Evolutionary conservation across 805 yeast genomes (phyloP), one percentile per base, ranked within the genome.

Genomic region (Ogataea kodamae): DNA sequence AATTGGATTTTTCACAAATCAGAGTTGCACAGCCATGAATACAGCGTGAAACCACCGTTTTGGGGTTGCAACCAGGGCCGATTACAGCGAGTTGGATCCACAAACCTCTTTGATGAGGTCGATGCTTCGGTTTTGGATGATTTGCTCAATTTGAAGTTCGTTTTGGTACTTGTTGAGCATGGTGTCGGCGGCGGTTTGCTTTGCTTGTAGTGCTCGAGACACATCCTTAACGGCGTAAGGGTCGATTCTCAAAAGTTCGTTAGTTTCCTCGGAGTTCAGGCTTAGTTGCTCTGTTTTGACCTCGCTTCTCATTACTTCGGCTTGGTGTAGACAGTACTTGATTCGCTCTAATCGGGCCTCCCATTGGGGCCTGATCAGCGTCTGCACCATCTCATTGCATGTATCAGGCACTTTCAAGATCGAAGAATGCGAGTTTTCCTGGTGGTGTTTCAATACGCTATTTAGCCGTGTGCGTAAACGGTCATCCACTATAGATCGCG

Each of bases 181-280:
- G 5, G 42, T 42, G n/a, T 52, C 48, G 31, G 59, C 57, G 10
- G 55, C 51, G 2, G 15, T 29, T 26, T 54, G 60, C 25, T 55
- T 55, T 4, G 44, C 37, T 11, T 59, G 59, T 11, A 55, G 50
- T 12, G 52, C 50, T 6, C 56, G 57, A 14, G 54, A 41, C 5
- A 55, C 24, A 27, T 70, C 72, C 31, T 67, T 61, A 8, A 62
- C 57, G 3, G 72, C 72, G 43, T 75, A 75, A 1, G 81, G 79
- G 46, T 75, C 78, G 5, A 69, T 43, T 18, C 74, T 57, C 55
- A 25, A 54, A 43, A 42, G 31, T 19, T 40, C 43, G 43, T 37
- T 49, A 19, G 40, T 40, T 28, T 35, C 55, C 26, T 39, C 56
- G 9, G 27, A 48, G 32, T 18, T 39, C 37, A 37, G 42, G 43